Conservation (phyloP, 1,284 basidiomycete species). For the Naganishia liquefaciens region DNA sequence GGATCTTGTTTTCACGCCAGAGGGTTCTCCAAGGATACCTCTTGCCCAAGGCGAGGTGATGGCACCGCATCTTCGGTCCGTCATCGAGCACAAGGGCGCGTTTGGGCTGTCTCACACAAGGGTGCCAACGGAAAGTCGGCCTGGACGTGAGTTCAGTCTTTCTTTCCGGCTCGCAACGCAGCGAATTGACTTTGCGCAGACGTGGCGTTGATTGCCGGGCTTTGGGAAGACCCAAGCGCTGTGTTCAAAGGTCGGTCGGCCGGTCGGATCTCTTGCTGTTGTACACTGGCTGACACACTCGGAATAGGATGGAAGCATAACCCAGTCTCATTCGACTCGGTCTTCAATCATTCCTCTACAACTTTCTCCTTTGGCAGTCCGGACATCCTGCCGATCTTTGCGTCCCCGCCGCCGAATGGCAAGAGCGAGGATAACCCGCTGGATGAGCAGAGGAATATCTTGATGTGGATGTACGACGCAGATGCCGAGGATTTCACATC, state of each 20-base stretch:
- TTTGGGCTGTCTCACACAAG: slow-evolving; percentile 84
- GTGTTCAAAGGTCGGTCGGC: slow-evolving; percentile 71
- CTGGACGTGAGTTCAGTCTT: slow-evolving; percentile 62
- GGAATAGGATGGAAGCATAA: slow-evolving; percentile 79
- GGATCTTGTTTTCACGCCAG: slow-evolving; percentile 69
- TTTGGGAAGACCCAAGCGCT: slow-evolving; percentile 91
- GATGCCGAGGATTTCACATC: slow-evolving; percentile 81
- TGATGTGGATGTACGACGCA: slow-evolving; percentile 75
- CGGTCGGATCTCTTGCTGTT: neutral
- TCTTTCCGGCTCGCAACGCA: neutral
- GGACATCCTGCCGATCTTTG: slow-evolving; percentile 88
- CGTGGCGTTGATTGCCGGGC: slow-evolving; percentile 85
- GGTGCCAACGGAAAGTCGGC: slow-evolving; percentile 84
- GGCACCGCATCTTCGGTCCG: slow-evolving; percentile 72
- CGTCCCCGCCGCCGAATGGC: slow-evolving; percentile 64
- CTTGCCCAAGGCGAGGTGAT: slow-evolving; percentile 59
- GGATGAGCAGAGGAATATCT: slow-evolving; percentile 59
- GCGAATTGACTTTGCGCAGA: slow-evolving; percentile 31
- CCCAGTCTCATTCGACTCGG: slow-evolving; percentile 85
- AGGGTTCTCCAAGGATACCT: slow-evolving; percentile 40
- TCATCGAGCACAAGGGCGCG: slow-evolving; percentile 67
- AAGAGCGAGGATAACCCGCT: slow-evolving; percentile 29
- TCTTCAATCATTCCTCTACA: slow-evolving; percentile 77
- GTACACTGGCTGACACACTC: neutral
- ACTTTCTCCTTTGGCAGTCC: slow-evolving; percentile 86